Evolutionary conservation across 495 filamentous ascomycete species (phyloP).

Genomic region (Chlorociboria aeruginascens): DNA sequence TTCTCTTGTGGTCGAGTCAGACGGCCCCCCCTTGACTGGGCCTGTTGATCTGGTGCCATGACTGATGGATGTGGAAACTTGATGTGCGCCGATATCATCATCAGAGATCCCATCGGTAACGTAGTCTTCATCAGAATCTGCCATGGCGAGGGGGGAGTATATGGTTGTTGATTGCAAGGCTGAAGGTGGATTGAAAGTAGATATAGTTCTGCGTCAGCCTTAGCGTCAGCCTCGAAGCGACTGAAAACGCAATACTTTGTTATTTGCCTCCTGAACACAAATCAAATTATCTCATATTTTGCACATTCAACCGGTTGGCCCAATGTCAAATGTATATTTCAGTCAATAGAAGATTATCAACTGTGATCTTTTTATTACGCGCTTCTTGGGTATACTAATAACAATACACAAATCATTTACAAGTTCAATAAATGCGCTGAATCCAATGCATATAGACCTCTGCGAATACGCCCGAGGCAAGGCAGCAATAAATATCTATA

Average conservation of each 20-base stretch:
- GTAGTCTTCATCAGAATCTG: constrained; percentile 76
- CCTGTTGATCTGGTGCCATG: constrained; percentile 27
- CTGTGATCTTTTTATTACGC: constrained; percentile 10
- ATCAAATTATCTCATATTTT: not conserved
- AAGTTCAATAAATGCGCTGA: constrained; percentile 15
- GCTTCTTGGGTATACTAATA: constrained; percentile 20
- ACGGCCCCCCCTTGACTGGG: constrained; percentile 7
- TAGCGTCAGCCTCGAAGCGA: no score
- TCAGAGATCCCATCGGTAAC: constrained; percentile 60
- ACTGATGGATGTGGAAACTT: constrained; percentile 23
- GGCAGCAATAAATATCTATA: constrained; percentile 5
- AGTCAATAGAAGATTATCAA: not conserved
- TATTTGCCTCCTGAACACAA: not conserved
- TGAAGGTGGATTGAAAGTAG: not conserved
- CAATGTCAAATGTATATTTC: not conserved
- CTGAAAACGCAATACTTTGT: no score
- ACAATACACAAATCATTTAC: constrained; percentile 30
- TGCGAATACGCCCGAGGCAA: not conserved
- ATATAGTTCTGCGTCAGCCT: not conserved
- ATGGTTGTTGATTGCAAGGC: constrained; percentile 6
- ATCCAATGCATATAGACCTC: constrained; percentile 1
- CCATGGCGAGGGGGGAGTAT: constrained; percentile 33
- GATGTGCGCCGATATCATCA: constrained; percentile 53
- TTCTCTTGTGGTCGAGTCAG: constrained; percentile 13
- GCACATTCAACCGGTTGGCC: no score